These are phyloP conservation scores for Cucurbita pepo DNA, from an alignment of 306 rosid genomes.

Conservation along the genomic window DNA sequence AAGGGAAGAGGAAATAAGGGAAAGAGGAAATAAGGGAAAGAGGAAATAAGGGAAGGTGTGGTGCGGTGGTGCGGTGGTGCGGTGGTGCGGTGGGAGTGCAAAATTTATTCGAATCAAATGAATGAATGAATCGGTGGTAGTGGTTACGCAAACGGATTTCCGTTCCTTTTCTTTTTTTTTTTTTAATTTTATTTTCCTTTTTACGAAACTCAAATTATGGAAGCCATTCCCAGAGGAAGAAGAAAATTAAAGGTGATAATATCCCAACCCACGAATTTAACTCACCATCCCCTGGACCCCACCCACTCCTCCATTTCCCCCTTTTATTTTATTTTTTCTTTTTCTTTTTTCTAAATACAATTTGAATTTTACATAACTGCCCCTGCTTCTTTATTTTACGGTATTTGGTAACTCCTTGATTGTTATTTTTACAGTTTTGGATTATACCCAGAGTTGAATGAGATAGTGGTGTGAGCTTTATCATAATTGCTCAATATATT, in stretches of 20 bases:
- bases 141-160: conserved; percentile 34
- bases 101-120: conserved; percentile 9
- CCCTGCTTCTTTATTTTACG: not conserved
- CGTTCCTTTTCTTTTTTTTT: conserved; percentile 2
- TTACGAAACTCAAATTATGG: not conserved
- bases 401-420: not conserved
- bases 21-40: not conserved
- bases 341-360: not conserved
- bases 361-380: not conserved
- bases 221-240: not conserved
- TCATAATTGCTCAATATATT: too few species aligned
- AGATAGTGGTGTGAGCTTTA: not conserved
- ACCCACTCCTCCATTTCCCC: not conserved
- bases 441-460: not conserved
- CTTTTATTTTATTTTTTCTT: not conserved
- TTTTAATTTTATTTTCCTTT: not conserved
- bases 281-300: not conserved
- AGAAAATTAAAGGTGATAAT: not conserved
- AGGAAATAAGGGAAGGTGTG: not conserved
- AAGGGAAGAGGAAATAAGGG: not conserved
- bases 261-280: not conserved
- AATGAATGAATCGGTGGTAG: conserved; percentile 24
- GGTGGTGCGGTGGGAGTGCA: conserved; percentile 4
- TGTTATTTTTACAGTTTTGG: not conserved
- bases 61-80: too few species aligned